phyloP scores from a whole-genome alignment of 805 yeast genomes.

The Blastobotrys peoriensis region DNA sequence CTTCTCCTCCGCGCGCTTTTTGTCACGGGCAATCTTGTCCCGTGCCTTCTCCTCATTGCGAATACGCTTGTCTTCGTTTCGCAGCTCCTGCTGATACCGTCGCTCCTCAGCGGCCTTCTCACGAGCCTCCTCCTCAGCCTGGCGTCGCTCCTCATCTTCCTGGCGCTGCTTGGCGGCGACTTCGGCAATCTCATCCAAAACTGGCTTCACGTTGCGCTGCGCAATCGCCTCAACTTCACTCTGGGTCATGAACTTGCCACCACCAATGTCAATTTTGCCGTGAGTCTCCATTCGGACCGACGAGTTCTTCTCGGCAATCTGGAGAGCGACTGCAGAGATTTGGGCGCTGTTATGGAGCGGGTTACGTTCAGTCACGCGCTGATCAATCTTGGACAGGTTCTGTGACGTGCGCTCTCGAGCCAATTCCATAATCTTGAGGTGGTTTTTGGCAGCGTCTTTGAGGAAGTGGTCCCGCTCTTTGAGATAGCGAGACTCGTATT shows the following conservation, averaged over 20 bases:
- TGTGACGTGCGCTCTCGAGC: constrained; percentile 48
- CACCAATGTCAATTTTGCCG: constrained; percentile 74
- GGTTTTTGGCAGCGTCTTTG: constrained; percentile 12
- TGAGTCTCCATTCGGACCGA: constrained; percentile 48
- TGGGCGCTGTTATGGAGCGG: constrained; percentile 38
- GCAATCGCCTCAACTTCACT: constrained; percentile 79
- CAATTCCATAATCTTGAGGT: constrained; percentile 40
- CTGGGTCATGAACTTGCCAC: constrained; percentile 72
- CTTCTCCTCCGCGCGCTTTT: constrained; percentile 15
- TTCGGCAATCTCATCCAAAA: constrained; percentile 61
- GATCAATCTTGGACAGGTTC: constrained; percentile 37
- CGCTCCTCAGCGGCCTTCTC: constrained; percentile 14
- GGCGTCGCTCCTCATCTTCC: constrained; percentile 42
- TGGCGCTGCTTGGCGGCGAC: constrained; percentile 68
- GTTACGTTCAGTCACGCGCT: constrained; percentile 36
- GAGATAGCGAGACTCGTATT: neutral
- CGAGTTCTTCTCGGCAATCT: constrained; percentile 64
- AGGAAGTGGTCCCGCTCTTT: constrained; percentile 18
- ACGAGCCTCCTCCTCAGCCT: constrained; percentile 27
- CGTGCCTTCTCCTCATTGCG: constrained; percentile 20
- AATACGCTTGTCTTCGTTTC: constrained; percentile 23
- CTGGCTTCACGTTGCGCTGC: constrained; percentile 71
- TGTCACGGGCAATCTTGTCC: constrained; percentile 11
- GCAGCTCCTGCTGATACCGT: constrained; percentile 14
- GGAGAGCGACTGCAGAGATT: constrained; percentile 66